Evolutionary conservation across 2,329 filamentous ascomycete genomes (phyloP).

Genomic region (Fusarium coffeatum): DNA sequence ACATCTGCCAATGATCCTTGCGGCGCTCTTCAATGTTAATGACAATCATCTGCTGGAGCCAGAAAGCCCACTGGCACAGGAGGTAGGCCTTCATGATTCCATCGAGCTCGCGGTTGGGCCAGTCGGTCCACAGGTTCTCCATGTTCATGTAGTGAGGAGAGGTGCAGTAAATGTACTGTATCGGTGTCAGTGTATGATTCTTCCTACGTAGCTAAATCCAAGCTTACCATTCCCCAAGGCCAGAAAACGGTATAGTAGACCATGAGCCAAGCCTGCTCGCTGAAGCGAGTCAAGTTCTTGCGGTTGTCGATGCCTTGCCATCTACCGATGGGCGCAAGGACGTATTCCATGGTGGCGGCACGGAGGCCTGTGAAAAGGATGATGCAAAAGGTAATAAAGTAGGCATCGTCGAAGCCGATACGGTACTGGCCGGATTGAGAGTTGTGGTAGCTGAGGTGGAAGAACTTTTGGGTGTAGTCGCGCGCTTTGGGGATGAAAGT

Average conservation of each 20-base stretch:
- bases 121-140: slow-evolving; percentile 82
- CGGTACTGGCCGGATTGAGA: slow-evolving; percentile 75
- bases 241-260: slow-evolving; percentile 87
- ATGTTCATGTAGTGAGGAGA: slow-evolving; percentile 84
- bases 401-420: slow-evolving; percentile 82
- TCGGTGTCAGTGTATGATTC: slow-evolving; percentile 16
- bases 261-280: slow-evolving; percentile 93
- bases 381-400: slow-evolving; percentile 83
- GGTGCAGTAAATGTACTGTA: slow-evolving; percentile 81
- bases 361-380: slow-evolving; percentile 88
- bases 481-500: slow-evolving; percentile 83
- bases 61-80: slow-evolving; percentile 89
- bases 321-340: slow-evolving; percentile 81
- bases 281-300: slow-evolving; percentile 85
- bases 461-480: slow-evolving; percentile 85
- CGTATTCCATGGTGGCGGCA: slow-evolving; percentile 86
- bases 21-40: slow-evolving; percentile 94
- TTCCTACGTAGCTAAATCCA: not conserved
- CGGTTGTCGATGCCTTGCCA: slow-evolving; percentile 77
- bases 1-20: slow-evolving; percentile 97
- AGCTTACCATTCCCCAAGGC: slow-evolving; percentile 82
- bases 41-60: slow-evolving; percentile 92
- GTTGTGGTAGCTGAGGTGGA: slow-evolving; percentile 86
- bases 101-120: slow-evolving; percentile 81
- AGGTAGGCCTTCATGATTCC: slow-evolving; percentile 89